These are phyloP conservation scores for Suillus weaverae DNA, from an alignment of 768 basidiomycete genomes.

Conservation along the genomic window DNA sequence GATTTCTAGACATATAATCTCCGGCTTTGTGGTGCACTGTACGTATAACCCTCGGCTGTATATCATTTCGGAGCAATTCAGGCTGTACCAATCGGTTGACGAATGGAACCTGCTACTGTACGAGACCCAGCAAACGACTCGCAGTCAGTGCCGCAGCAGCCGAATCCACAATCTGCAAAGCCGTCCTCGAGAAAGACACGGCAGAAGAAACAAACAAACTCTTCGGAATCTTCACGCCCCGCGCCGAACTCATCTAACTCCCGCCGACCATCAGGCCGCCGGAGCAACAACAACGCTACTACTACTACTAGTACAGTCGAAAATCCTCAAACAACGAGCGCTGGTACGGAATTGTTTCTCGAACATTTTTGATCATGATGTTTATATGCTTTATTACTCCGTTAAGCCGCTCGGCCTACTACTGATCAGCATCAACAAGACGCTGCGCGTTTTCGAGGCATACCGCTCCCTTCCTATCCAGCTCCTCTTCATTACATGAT, in stretches of 20 bases:
- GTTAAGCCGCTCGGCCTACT: conserved; percentile 20
- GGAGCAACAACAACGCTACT: conserved; percentile 21
- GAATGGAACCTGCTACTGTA: conserved; percentile 51
- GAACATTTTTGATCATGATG: not conserved
- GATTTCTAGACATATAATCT: not conserved
- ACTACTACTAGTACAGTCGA: conserved; percentile 13
- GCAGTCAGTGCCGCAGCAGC: conserved; percentile 38
- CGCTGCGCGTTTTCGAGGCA: conserved; percentile 35
- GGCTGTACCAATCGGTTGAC: conserved; percentile 21
- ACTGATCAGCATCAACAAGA: conserved; percentile 21
- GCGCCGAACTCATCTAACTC: conserved; percentile 23
- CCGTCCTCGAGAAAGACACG: conserved; percentile 48
- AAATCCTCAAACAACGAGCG: conserved; percentile 13
- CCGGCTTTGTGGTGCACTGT: not conserved
- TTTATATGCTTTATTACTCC: conserved; percentile 16
- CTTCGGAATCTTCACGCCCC: conserved; percentile 20
- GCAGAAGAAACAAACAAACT: conserved; percentile 49
- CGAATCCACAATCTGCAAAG: conserved; percentile 34
- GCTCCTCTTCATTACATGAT: conserved; percentile 56
- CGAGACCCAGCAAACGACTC: conserved; percentile 43
- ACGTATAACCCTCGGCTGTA: not conserved
- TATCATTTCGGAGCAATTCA: conserved; percentile 27
- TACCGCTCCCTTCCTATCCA: conserved; percentile 55
- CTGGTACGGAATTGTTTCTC: conserved; percentile 16
- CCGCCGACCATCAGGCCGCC: conserved; percentile 28